A percentile compares a stretch with the other conserved stretches of the same genome.
These are phyloP conservation scores for Aphanoascus verrucosus DNA, from an alignment of 2,329 filamentous ascomycete species.

Conservation along the genomic window DNA sequence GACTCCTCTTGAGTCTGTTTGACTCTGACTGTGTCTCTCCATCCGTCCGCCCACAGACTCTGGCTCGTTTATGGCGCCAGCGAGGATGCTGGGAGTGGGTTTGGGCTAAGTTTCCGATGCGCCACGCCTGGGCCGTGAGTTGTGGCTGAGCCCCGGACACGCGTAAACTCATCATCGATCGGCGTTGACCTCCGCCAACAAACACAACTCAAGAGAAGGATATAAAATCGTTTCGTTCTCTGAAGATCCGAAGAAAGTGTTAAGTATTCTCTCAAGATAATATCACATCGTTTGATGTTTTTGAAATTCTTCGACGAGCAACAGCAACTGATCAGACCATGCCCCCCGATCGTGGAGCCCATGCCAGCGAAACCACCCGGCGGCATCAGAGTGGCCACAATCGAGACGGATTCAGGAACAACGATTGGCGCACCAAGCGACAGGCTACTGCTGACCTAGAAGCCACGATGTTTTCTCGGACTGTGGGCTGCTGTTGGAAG, in stretches of 20 bases:
- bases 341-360: background rate
- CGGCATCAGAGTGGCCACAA: background rate
- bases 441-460: no score
- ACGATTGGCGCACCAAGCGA: background rate
- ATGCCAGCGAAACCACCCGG: background rate
- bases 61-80: background rate
- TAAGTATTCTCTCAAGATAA: no score
- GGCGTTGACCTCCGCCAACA: background rate
- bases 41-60: background rate
- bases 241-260: no score
- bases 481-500: background rate
- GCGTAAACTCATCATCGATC: background rate
- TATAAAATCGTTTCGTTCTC: background rate
- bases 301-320: no score
- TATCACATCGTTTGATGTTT: no score
- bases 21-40: no score
- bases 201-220: background rate
- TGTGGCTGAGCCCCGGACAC: constrained; percentile 3
- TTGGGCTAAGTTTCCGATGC: background rate
- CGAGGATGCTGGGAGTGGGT: background rate
- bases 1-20: background rate
- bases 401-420: background rate
- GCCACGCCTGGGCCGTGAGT: constrained; percentile 4
- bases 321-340: background rate
- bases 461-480: background rate